phyloP scores from a whole-genome alignment of 2,329 filamentous ascomycete species.

The Ophiostoma sp. region DNA sequence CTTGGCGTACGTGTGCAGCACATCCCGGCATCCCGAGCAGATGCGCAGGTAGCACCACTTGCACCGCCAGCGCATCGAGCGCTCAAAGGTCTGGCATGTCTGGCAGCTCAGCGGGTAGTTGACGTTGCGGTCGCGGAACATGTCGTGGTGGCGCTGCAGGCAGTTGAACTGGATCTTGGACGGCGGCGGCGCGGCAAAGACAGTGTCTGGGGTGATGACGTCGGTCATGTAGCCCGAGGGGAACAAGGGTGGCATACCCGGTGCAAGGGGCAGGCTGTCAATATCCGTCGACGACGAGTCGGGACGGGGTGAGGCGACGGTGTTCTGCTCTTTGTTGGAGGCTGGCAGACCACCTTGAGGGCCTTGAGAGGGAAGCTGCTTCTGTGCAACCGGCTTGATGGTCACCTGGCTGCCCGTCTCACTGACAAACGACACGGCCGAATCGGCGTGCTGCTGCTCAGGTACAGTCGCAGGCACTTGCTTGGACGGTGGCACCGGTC shows the following conservation, averaged over 20 bases:
- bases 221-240: slow-evolving; percentile 32
- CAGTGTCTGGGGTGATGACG: slow-evolving; percentile 37
- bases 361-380: background rate
- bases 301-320: background rate
- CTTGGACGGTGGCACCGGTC: background rate
- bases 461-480: background rate
- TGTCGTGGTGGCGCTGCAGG: slow-evolving; percentile 49
- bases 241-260: slow-evolving; percentile 33
- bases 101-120: slow-evolving; percentile 56
- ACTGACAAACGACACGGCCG: background rate
- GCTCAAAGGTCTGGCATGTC: slow-evolving; percentile 50
- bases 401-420: slow-evolving; percentile 27
- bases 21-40: slow-evolving; percentile 50
- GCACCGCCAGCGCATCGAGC: slow-evolving; percentile 49
- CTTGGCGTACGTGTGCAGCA: slow-evolving; percentile 44
- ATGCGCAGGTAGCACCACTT: slow-evolving; percentile 54
- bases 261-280: background rate
- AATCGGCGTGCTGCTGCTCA: background rate
- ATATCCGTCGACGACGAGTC: background rate
- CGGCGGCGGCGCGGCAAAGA: slow-evolving; percentile 48
- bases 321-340: background rate
- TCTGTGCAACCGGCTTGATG: slow-evolving; percentile 13
- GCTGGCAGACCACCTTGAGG: background rate
- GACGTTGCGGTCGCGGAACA: slow-evolving; percentile 51
- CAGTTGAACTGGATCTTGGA: slow-evolving; percentile 46